phyloP scores from a whole-genome alignment of 208 protist species.

The Trypanosoma cruzi region DNA sequence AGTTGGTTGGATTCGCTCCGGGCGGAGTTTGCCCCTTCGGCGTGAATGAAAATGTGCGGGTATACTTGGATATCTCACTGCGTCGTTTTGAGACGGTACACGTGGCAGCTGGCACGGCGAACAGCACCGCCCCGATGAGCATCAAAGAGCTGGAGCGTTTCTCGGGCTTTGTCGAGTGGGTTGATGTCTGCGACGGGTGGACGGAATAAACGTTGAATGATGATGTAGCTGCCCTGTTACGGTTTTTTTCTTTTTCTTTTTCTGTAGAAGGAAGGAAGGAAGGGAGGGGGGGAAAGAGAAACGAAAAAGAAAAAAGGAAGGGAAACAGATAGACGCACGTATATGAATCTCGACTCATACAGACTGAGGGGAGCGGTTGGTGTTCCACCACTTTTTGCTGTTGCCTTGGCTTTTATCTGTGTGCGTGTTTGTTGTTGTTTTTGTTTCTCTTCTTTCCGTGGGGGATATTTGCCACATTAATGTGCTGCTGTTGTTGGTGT shows the following conservation, averaged over 20 bases:
- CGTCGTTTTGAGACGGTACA: conserved; percentile 57
- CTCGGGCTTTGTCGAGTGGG: conserved; percentile 71
- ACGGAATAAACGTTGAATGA: not conserved
- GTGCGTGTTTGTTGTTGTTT: conserved; percentile 15
- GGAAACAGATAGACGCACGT: too few relatives aligned
- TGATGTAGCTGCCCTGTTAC: not conserved
- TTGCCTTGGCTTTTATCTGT: conserved; percentile 3
- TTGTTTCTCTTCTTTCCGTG: conserved; percentile 19
- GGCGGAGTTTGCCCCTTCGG: conserved; percentile 72
- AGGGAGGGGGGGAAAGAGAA: too few relatives aligned
- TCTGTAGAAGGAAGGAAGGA: too few relatives aligned
- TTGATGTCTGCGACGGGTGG: conserved; percentile 42
- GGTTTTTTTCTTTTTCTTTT: too few relatives aligned
- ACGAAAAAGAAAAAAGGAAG: too few relatives aligned
- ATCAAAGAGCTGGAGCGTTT: conserved; percentile 59
- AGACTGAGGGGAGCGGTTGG: too few relatives aligned
- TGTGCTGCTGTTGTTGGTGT: too few relatives aligned
- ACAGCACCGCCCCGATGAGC: conserved; percentile 46
- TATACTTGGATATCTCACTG: conserved; percentile 73
- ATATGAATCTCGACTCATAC: too few relatives aligned
- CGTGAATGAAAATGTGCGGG: conserved; percentile 43
- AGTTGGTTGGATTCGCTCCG: conserved; percentile 43
- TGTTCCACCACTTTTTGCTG: too few relatives aligned
- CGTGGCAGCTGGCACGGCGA: conserved; percentile 45
- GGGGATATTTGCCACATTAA: too few relatives aligned